Evolutionary conservation across 2,329 filamentous ascomycete genomes (phyloP).

Genomic region (Aspergillus sp.): DNA sequence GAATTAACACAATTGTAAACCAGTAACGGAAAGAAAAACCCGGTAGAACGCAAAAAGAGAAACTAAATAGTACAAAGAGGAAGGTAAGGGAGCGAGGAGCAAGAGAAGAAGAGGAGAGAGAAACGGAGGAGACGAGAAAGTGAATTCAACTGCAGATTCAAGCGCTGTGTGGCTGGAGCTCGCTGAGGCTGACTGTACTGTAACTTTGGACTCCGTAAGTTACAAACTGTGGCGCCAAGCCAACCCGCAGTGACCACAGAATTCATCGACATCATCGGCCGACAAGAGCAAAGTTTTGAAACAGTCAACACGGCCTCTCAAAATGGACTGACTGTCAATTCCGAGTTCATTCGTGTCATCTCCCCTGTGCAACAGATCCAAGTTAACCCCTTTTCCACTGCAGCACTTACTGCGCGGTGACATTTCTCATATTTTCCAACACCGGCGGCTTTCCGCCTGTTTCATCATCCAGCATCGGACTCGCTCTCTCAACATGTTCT

Average conservation of each 20-base stretch:
- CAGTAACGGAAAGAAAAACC: constrained; percentile 6
- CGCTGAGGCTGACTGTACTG: constrained; percentile 4
- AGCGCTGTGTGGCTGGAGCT: constrained; percentile 20
- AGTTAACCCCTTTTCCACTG: constrained; percentile 3
- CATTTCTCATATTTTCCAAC: background rate
- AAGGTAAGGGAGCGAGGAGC: constrained; percentile 13
- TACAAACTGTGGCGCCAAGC: background rate
- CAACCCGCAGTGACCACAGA: background rate
- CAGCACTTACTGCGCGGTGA: background rate
- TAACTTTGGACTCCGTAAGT: background rate
- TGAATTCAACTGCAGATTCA: constrained; percentile 23
- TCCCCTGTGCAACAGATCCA: background rate
- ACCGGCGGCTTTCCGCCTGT: constrained; percentile 7
- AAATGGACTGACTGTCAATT: background rate
- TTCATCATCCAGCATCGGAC: constrained; percentile 1
- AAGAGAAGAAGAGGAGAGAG: constrained; percentile 13
- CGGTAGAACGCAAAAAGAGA: background rate
- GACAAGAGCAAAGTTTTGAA: background rate
- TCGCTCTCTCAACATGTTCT: constrained; percentile 57
- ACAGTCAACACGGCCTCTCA: background rate
- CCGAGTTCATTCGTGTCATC: background rate
- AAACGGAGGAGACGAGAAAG: constrained; percentile 14
- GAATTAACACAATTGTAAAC: constrained; percentile 4
- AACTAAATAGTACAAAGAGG: constrained; percentile 17
- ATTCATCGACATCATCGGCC: background rate